These are phyloP conservation scores for Chlamydomonas sp. DNA, from an alignment of 139 green algal genomes.

Conservation along the genomic window DNA sequence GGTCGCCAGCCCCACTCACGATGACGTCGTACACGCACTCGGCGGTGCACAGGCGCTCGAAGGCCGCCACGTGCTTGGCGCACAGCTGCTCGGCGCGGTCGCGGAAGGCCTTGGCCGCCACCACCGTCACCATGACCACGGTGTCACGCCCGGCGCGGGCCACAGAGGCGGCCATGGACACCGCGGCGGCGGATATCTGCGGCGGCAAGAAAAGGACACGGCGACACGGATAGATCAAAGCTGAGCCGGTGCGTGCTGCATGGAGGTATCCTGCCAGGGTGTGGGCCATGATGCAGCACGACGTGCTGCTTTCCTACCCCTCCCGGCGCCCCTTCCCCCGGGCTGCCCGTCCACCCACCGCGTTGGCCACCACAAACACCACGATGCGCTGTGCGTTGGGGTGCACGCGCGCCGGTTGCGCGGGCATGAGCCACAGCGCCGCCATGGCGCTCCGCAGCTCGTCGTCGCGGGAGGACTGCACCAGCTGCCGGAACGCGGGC, in stretches of 20 bases:
- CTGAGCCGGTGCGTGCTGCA: too few relatives aligned
- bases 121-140: constrained; percentile 27
- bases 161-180: constrained; percentile 8
- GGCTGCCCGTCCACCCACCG: neutral
- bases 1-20: neutral
- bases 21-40: constrained; percentile 4
- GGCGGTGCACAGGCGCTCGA: constrained; percentile 7
- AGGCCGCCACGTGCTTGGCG: neutral
- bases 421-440: neutral
- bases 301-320: too few relatives aligned
- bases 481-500: constrained; percentile 33
- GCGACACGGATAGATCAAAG: too few relatives aligned
- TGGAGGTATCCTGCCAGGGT: too few relatives aligned
- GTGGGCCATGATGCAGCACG: too few relatives aligned
- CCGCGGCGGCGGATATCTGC: constrained; percentile 10
- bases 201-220: neutral
- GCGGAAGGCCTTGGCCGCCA: neutral
- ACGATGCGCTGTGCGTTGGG: constrained; percentile 27
- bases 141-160: constrained; percentile 10
- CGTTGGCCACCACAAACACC: constrained; percentile 39
- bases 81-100: constrained; percentile 8
- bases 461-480: constrained; percentile 8
- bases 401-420: neutral
- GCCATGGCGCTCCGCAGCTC: neutral
- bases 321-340: neutral